Conservation (phyloP, 768 basidiomycete genomes). For the Candolleomyces eurysporus region DNA sequence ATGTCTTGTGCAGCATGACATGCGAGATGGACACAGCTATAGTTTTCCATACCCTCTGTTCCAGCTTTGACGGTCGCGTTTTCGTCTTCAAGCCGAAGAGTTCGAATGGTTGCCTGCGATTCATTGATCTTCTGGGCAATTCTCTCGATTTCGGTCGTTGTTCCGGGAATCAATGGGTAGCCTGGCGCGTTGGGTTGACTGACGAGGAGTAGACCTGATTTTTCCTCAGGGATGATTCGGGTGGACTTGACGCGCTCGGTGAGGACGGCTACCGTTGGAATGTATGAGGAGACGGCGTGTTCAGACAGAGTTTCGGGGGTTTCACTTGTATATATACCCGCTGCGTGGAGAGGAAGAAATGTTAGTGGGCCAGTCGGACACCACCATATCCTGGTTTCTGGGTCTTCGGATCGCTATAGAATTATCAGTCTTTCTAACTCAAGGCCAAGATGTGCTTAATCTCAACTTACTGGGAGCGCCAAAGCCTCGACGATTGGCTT, state of each 20-base stretch:
- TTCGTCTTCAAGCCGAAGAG: neutral
- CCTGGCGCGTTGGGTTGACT: constrained; percentile 12
- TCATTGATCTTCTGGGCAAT: neutral
- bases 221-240: neutral
- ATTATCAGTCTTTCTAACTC: neutral
- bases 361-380: constrained; percentile 8
- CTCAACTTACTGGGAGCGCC: neutral
- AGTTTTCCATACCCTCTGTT: constrained; percentile 11
- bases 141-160: constrained; percentile 9
- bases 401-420: neutral
- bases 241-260: neutral
- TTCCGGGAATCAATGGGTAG: constrained; percentile 9
- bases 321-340: constrained; percentile 1
- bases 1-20: constrained; percentile 30
- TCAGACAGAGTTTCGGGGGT: neutral
- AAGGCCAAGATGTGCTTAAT: neutral
- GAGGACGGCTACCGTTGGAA: constrained; percentile 9
- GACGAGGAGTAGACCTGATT: neutral
- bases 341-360: constrained; percentile 7
- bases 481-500: constrained; percentile 3
- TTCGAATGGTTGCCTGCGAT: too few relatives aligned
- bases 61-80: constrained; percentile 14
- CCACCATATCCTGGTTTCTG: constrained; percentile 6
- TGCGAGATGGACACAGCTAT: constrained; percentile 28
- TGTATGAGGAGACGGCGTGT: constrained; percentile 13